phyloP scores from a whole-genome alignment of 2,329 filamentous ascomycete genomes.

The Pestalotiopsis sp. region DNA sequence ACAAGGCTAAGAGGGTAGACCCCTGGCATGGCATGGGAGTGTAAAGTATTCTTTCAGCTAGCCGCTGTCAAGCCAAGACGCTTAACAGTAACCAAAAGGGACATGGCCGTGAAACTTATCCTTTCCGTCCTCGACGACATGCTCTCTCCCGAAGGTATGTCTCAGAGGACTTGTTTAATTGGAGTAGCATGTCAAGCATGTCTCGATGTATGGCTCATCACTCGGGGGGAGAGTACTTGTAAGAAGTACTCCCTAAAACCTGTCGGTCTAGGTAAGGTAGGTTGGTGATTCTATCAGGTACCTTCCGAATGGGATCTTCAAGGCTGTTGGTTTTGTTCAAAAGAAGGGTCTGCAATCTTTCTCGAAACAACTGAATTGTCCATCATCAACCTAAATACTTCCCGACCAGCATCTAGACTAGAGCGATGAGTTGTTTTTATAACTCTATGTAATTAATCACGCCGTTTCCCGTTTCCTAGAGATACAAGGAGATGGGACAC shows the following conservation, averaged over 20 bases:
- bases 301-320: not conserved
- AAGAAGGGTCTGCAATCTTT: not conserved
- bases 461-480: too few relatives aligned
- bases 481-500: not conserved
- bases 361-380: not conserved
- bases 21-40: not conserved
- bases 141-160: slow-evolving; percentile 1
- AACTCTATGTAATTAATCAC: not conserved
- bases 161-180: not conserved
- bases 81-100: not conserved
- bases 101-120: not conserved
- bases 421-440: not conserved
- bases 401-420: not conserved
- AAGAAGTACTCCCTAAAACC: not conserved
- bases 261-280: not conserved
- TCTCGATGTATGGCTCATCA: not conserved
- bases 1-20: not conserved
- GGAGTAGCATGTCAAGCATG: not conserved
- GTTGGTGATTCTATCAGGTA: not conserved
- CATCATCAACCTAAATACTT: not conserved
- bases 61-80: slow-evolving; percentile 11
- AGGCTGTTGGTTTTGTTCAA: not conserved
- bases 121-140: slow-evolving; percentile 1
- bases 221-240: not conserved
- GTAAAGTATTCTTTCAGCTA: slow-evolving; percentile 2